Conservation (phyloP, 176 grass and related monocot species). For the Paspalum notatum region DNA sequence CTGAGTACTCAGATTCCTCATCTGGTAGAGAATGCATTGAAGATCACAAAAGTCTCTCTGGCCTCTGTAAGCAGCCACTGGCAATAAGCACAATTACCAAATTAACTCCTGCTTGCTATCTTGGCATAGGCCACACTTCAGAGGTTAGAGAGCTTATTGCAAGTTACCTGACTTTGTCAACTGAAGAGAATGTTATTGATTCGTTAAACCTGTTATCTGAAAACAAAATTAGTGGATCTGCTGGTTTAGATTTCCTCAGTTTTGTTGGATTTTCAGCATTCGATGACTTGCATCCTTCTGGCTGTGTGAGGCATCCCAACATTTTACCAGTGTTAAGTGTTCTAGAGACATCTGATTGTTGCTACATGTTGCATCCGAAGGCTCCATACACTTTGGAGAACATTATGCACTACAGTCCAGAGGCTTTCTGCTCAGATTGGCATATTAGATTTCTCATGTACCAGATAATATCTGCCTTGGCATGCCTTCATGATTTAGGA, state of each 20-base stretch:
- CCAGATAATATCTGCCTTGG: slow-evolving; percentile 80
- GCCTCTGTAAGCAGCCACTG: slow-evolving; percentile 31
- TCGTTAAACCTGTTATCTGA: slow-evolving; percentile 69
- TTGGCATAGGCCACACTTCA: slow-evolving; percentile 49
- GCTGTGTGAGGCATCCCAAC: slow-evolving; percentile 77
- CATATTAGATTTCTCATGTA: slow-evolving; percentile 79
- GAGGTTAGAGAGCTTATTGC: slow-evolving; percentile 63
- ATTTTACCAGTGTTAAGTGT: slow-evolving; percentile 78
- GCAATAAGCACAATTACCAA: slow-evolving; percentile 47
- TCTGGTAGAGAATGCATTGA: slow-evolving; percentile 33
- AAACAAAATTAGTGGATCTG: slow-evolving; percentile 59
- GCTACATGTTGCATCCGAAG: slow-evolving; percentile 75
- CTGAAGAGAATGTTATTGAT: slow-evolving; percentile 72
- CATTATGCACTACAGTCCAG: slow-evolving; percentile 79
- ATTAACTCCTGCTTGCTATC: slow-evolving; percentile 65
- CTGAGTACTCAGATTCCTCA: slow-evolving; percentile 36
- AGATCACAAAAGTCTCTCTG: slow-evolving; percentile 45
- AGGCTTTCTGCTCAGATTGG: slow-evolving; percentile 82
- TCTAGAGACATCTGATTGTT: slow-evolving; percentile 57
- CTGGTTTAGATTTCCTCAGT: slow-evolving; percentile 72
- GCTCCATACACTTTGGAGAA: slow-evolving; percentile 78
- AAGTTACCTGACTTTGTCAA: slow-evolving; percentile 53
- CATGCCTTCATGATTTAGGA: slow-evolving; percentile 80
- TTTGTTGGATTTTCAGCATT: slow-evolving; percentile 77
- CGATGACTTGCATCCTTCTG: slow-evolving; percentile 54